phyloP scores from a whole-genome alignment of 2,329 filamentous ascomycete species.

The Penicillium sumatraense region DNA sequence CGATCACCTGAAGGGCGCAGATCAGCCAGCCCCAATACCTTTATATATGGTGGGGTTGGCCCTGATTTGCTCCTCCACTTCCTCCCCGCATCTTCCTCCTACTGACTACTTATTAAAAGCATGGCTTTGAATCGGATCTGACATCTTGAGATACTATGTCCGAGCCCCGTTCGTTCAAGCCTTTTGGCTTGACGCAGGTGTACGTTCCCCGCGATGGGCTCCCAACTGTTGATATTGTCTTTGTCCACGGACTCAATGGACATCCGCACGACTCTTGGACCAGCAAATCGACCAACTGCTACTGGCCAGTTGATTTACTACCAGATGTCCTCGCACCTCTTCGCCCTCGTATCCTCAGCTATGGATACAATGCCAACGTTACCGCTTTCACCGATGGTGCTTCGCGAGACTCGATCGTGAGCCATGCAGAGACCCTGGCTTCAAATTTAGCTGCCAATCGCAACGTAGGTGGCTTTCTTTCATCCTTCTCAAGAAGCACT shows the following conservation, averaged over 20 bases:
- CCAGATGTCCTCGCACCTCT: constrained; percentile 62
- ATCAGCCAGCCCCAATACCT: not conserved
- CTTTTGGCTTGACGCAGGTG: constrained; percentile 48
- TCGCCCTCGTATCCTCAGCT: constrained; percentile 69
- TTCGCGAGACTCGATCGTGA: constrained; percentile 69
- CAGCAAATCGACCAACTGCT: constrained; percentile 55
- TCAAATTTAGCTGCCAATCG: constrained; percentile 67
- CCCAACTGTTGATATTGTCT: constrained; percentile 60
- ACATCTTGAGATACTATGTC: constrained; percentile 21
- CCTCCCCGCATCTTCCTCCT: not conserved
- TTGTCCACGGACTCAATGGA: constrained; percentile 73
- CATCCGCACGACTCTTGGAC: constrained; percentile 67
- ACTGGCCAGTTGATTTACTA: constrained; percentile 72
- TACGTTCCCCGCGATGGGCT: constrained; percentile 39
- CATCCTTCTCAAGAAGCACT: not conserved
- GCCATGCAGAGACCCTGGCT: constrained; percentile 73
- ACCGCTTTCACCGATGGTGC: constrained; percentile 56
- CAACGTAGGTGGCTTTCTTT: constrained; percentile 43
- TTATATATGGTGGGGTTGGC: constrained; percentile 14
- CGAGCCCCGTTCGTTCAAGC: constrained; percentile 34
- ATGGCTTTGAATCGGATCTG: constrained; percentile 10
- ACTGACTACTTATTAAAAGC: not conserved
- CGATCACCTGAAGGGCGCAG: constrained; percentile 1
- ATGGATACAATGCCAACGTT: constrained; percentile 74
- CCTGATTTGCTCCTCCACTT: constrained; percentile 1